Evolutionary conservation across 331 rosid genomes (phyloP).

Genomic region (Cydonia oblonga): DNA sequence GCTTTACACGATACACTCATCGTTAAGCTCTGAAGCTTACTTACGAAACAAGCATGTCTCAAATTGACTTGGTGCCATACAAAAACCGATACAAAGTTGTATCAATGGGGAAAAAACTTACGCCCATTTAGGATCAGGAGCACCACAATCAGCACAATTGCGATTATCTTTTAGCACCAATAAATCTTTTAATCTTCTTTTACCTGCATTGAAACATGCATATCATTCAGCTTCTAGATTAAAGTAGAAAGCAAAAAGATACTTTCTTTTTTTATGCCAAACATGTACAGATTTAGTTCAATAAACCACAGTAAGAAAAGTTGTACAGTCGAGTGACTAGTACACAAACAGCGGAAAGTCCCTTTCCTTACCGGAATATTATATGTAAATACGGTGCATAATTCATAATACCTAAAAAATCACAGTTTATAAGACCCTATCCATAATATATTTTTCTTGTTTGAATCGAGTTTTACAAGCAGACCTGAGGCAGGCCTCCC

Average conservation of each 20-base stretch:
- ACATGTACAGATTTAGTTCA: neutral
- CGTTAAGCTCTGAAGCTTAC: neutral
- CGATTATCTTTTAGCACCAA: constrained; percentile 68
- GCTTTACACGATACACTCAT: neutral
- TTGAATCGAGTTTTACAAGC: constrained; percentile 10
- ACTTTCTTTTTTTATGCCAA: neutral
- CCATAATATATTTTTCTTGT: neutral
- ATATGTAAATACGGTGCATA: neutral
- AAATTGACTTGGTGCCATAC: neutral
- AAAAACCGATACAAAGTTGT: neutral
- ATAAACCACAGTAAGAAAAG: neutral
- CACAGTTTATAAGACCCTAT: neutral
- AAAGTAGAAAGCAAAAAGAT: neutral
- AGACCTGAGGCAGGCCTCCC: constrained; percentile 67
- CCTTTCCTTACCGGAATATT: neutral
- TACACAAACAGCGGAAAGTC: neutral
- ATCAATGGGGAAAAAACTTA: constrained; percentile 30
- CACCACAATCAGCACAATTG: constrained; percentile 82
- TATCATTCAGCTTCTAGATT: constrained; percentile 26
- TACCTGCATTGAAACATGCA: constrained; percentile 46
- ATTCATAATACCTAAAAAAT: neutral
- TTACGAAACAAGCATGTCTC: neutral
- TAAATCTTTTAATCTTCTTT: constrained; percentile 65
- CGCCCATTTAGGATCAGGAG: constrained; percentile 99
- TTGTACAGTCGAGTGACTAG: neutral